Percentiles rank a stretch among this genome's conserved stretches.
phyloP scores from a whole-genome alignment of 2,329 filamentous ascomycete genomes.

The Teratosphaeriaceae sp. region DNA sequence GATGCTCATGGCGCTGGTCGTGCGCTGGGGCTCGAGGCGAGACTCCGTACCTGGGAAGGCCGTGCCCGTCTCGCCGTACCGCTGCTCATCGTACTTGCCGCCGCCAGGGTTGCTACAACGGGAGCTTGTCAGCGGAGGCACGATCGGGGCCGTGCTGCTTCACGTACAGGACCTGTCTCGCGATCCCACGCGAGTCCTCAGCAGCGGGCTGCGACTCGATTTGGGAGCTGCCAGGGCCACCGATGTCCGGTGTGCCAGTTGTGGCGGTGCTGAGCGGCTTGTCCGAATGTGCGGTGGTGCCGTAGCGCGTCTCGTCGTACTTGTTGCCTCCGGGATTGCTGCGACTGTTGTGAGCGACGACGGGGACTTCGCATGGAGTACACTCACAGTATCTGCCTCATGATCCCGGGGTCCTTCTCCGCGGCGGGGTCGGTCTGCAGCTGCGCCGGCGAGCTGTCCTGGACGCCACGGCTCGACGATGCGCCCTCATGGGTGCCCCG shows the following conservation, averaged over 20 bases:
- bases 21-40: not conserved
- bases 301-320: slow-evolving; percentile 17
- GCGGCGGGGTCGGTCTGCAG: slow-evolving; percentile 6
- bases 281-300: slow-evolving; percentile 13
- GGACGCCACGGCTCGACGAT: not conserved
- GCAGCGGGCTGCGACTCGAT: slow-evolving; percentile 1
- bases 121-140: not conserved
- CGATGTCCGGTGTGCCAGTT: not conserved
- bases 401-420: slow-evolving; percentile 4
- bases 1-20: slow-evolving; percentile 7
- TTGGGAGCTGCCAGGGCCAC: not conserved
- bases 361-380: not conserved
- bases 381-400: slow-evolving; percentile 8
- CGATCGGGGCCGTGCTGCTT: not conserved
- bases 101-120: slow-evolving; percentile 10
- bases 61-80: slow-evolving; percentile 8
- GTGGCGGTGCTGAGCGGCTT: slow-evolving; percentile 3
- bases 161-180: slow-evolving; percentile 14
- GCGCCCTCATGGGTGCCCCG: slow-evolving; percentile 3
- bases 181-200: slow-evolving; percentile 8
- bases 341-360: not conserved
- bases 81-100: slow-evolving; percentile 12
- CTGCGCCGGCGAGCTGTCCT: not conserved
- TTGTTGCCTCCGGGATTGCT: slow-evolving; percentile 20
- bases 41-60: slow-evolving; percentile 7